These are phyloP conservation scores for Trichaptum fuscoviolaceum DNA, from an alignment of 768 basidiomycete genomes.

Conservation along the genomic window DNA sequence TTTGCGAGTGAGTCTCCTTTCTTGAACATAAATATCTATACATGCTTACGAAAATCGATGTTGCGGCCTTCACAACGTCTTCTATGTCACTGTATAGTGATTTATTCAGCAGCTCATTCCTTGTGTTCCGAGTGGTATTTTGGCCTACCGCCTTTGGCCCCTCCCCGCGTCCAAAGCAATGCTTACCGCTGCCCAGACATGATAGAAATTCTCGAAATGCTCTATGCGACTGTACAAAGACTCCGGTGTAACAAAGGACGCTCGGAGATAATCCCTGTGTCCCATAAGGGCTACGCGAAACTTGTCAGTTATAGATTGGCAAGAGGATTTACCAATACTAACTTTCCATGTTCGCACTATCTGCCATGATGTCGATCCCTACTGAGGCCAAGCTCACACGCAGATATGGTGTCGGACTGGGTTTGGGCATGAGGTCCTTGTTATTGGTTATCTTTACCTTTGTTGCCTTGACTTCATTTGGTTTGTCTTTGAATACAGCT, in stretches of 20 bases:
- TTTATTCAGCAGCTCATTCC: slow-evolving; percentile 15
- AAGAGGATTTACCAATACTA: slow-evolving; percentile 16
- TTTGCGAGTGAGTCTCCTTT: slow-evolving; percentile 6
- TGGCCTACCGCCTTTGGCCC: background rate
- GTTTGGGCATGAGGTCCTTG: background rate
- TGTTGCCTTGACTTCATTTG: background rate
- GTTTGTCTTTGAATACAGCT: background rate
- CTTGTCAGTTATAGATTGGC: background rate
- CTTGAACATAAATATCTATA: too few species aligned
- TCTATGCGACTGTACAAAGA: slow-evolving; percentile 22
- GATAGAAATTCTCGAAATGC: slow-evolving; percentile 26
- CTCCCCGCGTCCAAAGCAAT: slow-evolving; percentile 23
- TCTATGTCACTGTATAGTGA: background rate
- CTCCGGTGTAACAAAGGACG: slow-evolving; percentile 29
- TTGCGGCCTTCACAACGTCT: slow-evolving; percentile 6
- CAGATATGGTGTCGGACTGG: background rate
- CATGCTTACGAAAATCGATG: slow-evolving; percentile 27
- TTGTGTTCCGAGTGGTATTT: background rate
- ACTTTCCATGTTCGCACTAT: slow-evolving; percentile 42
- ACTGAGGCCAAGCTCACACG: background rate
- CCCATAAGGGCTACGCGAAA: slow-evolving; percentile 25
- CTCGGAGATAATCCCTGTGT: slow-evolving; percentile 23
- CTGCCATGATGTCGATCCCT: slow-evolving; percentile 30
- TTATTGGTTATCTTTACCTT: background rate
- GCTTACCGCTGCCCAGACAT: slow-evolving; percentile 29